Evolutionary conservation across 1,284 basidiomycete species (phyloP).

Genomic region (Irpex lacteus): DNA sequence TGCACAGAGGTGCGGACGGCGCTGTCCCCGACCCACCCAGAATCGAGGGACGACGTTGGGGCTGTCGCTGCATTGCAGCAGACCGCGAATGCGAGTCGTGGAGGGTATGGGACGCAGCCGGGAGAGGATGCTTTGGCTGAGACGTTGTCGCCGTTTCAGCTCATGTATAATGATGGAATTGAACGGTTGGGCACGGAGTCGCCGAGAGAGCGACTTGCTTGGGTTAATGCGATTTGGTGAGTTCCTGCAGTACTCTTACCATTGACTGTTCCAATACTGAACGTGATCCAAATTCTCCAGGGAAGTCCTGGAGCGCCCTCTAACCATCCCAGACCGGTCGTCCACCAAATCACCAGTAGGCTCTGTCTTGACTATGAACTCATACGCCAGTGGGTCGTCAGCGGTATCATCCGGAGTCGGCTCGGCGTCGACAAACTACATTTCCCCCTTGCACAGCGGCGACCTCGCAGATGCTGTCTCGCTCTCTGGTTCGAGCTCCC

Average conservation of each 20-base stretch:
- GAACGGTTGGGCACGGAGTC: constrained; percentile 84
- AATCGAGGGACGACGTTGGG: constrained; percentile 79
- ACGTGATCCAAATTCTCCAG: constrained; percentile 33
- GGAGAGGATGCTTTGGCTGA: constrained; percentile 47
- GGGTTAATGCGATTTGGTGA: constrained; percentile 86
- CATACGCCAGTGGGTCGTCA: constrained; percentile 40
- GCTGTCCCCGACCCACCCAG: constrained; percentile 74
- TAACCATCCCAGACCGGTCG: constrained; percentile 49
- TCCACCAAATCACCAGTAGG: constrained; percentile 64
- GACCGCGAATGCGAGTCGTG: constrained; percentile 40
- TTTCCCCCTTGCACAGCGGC: constrained; percentile 62
- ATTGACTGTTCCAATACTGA: constrained; percentile 2
- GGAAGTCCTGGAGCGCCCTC: constrained; percentile 60
- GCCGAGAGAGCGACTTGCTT: constrained; percentile 77
- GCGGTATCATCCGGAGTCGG: constrained; percentile 46
- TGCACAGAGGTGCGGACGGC: constrained; percentile 81
- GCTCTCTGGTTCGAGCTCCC: constrained; percentile 39
- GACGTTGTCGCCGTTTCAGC: constrained; percentile 81
- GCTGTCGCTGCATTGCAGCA: constrained; percentile 73
- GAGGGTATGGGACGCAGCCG: constrained; percentile 43
- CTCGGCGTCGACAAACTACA: constrained; percentile 67
- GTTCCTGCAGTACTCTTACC: constrained; percentile 24
- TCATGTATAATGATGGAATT: constrained; percentile 84
- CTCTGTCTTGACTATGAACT: constrained; percentile 67
- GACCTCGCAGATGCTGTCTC: constrained; percentile 60